Evolutionary conservation across 2,329 filamentous ascomycete genomes (phyloP), one percentile per base, ranked within the genome.

Genomic region (Pyricularia sp.): DNA sequence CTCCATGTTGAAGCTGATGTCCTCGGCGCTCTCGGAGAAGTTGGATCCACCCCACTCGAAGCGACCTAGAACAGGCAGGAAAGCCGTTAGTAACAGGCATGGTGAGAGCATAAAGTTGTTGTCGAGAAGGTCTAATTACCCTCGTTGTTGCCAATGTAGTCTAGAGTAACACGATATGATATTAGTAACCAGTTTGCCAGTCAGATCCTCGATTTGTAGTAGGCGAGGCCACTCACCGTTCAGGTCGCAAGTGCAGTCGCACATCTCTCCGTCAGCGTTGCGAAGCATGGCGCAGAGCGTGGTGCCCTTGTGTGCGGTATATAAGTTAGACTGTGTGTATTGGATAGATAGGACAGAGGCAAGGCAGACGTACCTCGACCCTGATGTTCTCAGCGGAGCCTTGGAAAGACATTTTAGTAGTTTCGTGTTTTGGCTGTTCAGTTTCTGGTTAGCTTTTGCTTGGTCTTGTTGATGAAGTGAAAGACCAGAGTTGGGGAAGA

Each of bases 1-100:
- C 76, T 88, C 85, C 3, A 85, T 72, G 7, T 73, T 69, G 75
- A 88, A 83, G 64, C 72, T 70, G 72, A 88, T 78, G 69, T 84
- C 72, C 59, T 82, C 71, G 20, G 84, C 82, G 9, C 81, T 81
- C 23, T 78, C 70, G 65, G 80, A 73, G 76, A 86, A 88, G 76
- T 69, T 72, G 23, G 71, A 66, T 4, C 79, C 80, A 28, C 77
- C 81, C 83, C 83, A 86, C 10, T 76, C 50, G 72, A 85, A 85
- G 69, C 73, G 42, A 12, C 81, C 80, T 81, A 55, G 17, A 66
- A 2, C 25, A 42, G 31, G 20, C 14, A 11, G 4, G 11, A 36
- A 66, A 36, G 11, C 10, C 10, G 42, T 50, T 42, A 50, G 64
- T 36, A 11, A 17, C 9, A 12, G n/a, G 14, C 20, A 28, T 65